Base-by-base conservation (phyloP, 805 yeast species). In the Candida corydali region DNA sequence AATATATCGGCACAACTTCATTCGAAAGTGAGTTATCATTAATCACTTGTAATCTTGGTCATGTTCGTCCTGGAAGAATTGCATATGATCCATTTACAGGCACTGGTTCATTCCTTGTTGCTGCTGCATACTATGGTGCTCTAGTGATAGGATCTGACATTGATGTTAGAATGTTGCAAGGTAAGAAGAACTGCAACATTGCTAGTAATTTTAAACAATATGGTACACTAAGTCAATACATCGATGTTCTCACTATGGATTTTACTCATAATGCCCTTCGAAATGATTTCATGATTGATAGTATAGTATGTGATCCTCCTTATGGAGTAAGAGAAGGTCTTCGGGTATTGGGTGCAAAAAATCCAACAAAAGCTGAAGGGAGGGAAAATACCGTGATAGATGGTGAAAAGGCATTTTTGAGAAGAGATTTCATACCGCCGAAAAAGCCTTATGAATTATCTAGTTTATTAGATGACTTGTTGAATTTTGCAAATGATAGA, bases 321-420 rank as follows among this genome's bases (percentile, higher is more conserved):
- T 93, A 93, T 57, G 98, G 98, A 9, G 94, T 93, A 2, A 71
- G 98, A 48, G 98, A 93, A 58, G 95, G 98, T 3, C 74, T 93
- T 37, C 88, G 87, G 55, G 96, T 88, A 1, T 77, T 95, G 38
- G 98, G 98, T 4, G 84, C 94, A 4, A 78, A 74, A 44, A 60
- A 73, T 42, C 75, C 81, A 34, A 80, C 81, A 2, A 77, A 74
- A 50, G 82, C 82, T 29, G 74, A 63, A 8, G 95, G 91, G 0
- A 76, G 86, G 48, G 95, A 86, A 52, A 62, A 75, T 29, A 65
- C 82, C 3, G 69, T 79, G n/a, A 85, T 86, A 17, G 81, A 84
- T 43, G 95, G 96, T 5, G 78, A 78, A 49, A 75, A 75, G 47
- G 94, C 96, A 1, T 85, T 70, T 55, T 63, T 83, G 41, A 69